phyloP scores from a whole-genome alignment of 306 rosid species.

The Mucuna pruriens region DNA sequence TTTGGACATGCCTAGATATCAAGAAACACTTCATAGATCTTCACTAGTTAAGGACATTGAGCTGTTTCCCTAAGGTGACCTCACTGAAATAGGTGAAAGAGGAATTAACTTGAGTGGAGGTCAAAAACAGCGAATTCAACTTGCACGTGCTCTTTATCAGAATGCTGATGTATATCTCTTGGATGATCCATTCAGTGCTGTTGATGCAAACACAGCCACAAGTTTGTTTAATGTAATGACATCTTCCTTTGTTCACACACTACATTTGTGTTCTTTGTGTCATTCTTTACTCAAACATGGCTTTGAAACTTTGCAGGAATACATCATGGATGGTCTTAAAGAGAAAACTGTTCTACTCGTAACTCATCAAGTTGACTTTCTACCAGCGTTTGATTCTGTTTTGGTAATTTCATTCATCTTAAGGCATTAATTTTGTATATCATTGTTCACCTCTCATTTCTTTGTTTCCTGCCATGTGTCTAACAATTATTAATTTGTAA shows the following conservation, averaged over 20 bases:
- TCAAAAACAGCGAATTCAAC: slow-evolving; percentile 90
- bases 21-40: slow-evolving; percentile 52
- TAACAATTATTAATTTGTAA: neutral
- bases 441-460: neutral
- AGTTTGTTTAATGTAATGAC: slow-evolving; percentile 54
- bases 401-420: slow-evolving; percentile 44
- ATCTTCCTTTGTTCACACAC: neutral
- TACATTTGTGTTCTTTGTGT: neutral
- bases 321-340: slow-evolving; percentile 58
- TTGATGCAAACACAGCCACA: slow-evolving; percentile 65
- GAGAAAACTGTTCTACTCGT: slow-evolving; percentile 62
- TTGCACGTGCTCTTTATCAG: slow-evolving; percentile 91
- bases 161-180: slow-evolving; percentile 67
- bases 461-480: neutral
- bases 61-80: slow-evolving; percentile 59
- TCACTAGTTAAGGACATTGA: slow-evolving; percentile 60
- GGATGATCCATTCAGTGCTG: slow-evolving; percentile 78
- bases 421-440: neutral
- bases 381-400: slow-evolving; percentile 54
- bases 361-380: slow-evolving; percentile 72
- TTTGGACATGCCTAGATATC: slow-evolving; percentile 52
- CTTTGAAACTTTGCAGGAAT: slow-evolving; percentile 47
- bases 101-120: slow-evolving; percentile 82
- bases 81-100: slow-evolving; percentile 63
- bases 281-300: neutral